phyloP scores from a whole-genome alignment of 2,329 filamentous ascomycete genomes.

The Paecilomyces niveus region DNA sequence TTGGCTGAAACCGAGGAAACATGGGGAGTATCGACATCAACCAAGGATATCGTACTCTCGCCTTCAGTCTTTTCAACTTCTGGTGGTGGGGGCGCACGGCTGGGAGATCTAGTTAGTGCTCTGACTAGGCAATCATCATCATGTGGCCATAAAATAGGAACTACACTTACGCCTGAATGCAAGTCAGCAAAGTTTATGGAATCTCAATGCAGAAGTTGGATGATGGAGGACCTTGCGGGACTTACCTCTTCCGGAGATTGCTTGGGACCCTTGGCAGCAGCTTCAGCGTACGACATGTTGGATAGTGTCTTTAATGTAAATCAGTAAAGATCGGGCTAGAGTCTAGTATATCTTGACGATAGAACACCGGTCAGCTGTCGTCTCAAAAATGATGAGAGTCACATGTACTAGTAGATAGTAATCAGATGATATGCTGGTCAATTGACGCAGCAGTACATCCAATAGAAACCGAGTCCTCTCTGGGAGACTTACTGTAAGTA shows the following conservation, averaged over 20 bases:
- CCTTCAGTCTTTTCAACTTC: conserved; percentile 32
- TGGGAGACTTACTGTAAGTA: neutral
- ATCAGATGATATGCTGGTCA: neutral
- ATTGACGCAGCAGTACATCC: neutral
- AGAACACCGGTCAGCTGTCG: neutral
- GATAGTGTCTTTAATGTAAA: conserved; percentile 3
- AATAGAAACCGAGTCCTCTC: neutral
- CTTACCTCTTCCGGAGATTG: conserved; percentile 42
- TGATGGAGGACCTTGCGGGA: neutral
- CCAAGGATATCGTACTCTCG: conserved; percentile 35
- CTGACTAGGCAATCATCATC: neutral
- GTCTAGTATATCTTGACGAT: neutral
- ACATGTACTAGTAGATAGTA: neutral
- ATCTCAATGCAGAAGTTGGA: neutral
- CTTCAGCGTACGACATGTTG: conserved; percentile 44
- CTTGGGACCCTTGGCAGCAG: conserved; percentile 40
- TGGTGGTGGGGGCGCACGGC: conserved; percentile 35
- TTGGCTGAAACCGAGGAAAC: conserved; percentile 35
- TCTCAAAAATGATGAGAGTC: neutral
- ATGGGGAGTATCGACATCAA: conserved; percentile 43
- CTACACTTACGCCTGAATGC: conserved; percentile 29
- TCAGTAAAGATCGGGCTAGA: neutral
- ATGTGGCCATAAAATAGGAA: neutral
- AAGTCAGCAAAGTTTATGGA: conserved; percentile 6
- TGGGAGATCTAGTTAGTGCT: conserved; percentile 12